phyloP scores from a whole-genome alignment of 1,139 yeast species.

The Yamadazyma triangularis region DNA sequence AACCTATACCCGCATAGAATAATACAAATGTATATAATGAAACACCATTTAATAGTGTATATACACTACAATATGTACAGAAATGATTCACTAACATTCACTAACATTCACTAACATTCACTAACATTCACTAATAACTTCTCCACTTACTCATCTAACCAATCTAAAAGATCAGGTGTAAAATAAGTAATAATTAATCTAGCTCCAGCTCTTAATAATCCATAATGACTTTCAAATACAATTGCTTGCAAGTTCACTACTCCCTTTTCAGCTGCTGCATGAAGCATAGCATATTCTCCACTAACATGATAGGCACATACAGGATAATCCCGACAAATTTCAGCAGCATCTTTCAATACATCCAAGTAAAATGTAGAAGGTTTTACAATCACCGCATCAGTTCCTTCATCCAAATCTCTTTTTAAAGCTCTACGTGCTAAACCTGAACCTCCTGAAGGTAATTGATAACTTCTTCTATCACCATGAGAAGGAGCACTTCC shows the following conservation, averaged over 20 bases:
- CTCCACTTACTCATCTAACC: constrained; percentile 58
- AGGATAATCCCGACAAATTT: constrained; percentile 78
- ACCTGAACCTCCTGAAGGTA: constrained; percentile 91
- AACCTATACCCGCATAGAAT: too few species aligned
- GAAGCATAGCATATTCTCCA: constrained; percentile 97
- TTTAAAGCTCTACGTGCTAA: constrained; percentile 86
- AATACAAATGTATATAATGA: too few species aligned
- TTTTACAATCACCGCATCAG: constrained; percentile 92
- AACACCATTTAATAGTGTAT: too few species aligned
- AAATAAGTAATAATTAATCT: constrained; percentile 85
- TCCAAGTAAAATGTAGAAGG: constrained; percentile 98
- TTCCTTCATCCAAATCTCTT: constrained; percentile 88
- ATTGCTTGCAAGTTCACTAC: constrained; percentile 81
- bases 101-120: too few species aligned
- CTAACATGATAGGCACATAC: constrained; percentile 94
- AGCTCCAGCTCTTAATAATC: constrained; percentile 95
- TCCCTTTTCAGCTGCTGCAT: constrained; percentile 97
- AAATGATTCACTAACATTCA: too few species aligned
- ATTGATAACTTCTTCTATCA: constrained; percentile 88
- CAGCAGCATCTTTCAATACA: constrained; percentile 82
- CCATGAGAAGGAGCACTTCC: constrained; percentile 88
- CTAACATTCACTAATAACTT: too few species aligned
- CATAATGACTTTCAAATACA: constrained; percentile 90
- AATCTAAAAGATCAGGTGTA: constrained; percentile 93
- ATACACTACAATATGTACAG: too few species aligned